Evolutionary conservation across 139 green algal genomes (phyloP).

Genomic region (Tetraselmis chui): DNA sequence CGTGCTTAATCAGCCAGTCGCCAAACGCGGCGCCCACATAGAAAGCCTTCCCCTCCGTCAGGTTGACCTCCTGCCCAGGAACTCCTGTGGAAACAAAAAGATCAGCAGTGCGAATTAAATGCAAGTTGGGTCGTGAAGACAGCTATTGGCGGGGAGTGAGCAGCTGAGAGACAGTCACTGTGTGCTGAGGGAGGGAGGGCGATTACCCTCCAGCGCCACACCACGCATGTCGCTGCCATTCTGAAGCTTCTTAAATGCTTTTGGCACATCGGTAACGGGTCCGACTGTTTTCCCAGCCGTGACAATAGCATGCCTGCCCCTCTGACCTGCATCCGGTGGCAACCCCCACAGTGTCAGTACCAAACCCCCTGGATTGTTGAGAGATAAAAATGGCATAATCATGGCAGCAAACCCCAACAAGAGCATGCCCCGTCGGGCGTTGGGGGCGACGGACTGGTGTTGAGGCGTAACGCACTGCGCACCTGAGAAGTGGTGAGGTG

Average conservation of each 20-base stretch:
- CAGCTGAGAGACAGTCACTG: neutral
- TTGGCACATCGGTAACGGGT: neutral
- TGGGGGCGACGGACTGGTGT: no score
- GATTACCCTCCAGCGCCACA: slow-evolving; percentile 67
- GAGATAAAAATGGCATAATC: no score
- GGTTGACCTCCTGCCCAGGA: slow-evolving; percentile 54
- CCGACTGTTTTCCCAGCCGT: neutral
- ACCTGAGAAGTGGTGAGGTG: no score
- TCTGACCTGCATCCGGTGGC: no score
- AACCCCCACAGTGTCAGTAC: no score
- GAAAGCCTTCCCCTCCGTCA: slow-evolving; percentile 58
- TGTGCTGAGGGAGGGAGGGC: neutral
- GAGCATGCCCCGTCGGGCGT: no score
- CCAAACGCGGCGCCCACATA: slow-evolving; percentile 78
- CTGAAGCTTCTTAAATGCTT: slow-evolving; percentile 58
- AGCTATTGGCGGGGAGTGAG: neutral
- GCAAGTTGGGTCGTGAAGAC: neutral
- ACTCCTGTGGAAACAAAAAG: slow-evolving; percentile 42
- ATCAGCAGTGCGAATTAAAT: neutral
- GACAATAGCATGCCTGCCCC: no score
- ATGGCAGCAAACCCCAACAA: no score
- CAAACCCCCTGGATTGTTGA: no score
- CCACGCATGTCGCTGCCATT: slow-evolving; percentile 89
- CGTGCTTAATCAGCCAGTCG: slow-evolving; percentile 42
- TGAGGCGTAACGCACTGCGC: no score